These are phyloP conservation scores for Moniliella sp. DNA, from an alignment of 1,284 basidiomycete species.

Conservation along the genomic window DNA sequence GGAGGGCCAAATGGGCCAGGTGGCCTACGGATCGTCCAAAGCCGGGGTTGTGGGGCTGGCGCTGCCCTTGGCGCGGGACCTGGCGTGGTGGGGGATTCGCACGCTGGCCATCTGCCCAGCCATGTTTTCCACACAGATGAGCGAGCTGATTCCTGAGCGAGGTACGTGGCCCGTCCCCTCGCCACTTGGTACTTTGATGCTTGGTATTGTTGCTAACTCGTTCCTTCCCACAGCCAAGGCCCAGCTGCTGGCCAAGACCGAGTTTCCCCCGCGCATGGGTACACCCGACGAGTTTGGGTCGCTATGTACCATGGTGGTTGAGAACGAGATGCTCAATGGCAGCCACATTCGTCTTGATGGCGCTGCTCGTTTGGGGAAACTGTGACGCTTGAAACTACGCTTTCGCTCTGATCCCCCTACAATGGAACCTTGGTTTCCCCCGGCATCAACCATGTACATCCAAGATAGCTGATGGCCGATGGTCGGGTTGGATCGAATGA, in stretches of 20 bases:
- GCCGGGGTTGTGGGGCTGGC: slow-evolving; percentile 28
- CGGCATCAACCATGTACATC: too few relatives aligned
- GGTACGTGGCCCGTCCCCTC: background rate
- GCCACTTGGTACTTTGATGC: too few relatives aligned
- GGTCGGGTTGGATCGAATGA: too few relatives aligned
- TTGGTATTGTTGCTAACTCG: background rate
- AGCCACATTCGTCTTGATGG: slow-evolving; percentile 24
- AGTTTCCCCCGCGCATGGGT: slow-evolving; percentile 5
- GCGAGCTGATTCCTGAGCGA: slow-evolving; percentile 13
- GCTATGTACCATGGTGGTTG: too few relatives aligned
- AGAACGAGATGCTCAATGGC: slow-evolving; percentile 24
- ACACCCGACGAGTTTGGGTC: too few relatives aligned
- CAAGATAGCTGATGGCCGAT: too few relatives aligned
- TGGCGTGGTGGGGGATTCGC: slow-evolving; percentile 29
- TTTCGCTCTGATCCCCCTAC: too few relatives aligned
- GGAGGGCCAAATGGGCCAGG: slow-evolving; percentile 34
- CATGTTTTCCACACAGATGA: slow-evolving; percentile 25
- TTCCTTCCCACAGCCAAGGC: slow-evolving; percentile 2
- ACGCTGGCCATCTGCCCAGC: slow-evolving; percentile 8
- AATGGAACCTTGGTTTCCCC: too few relatives aligned
- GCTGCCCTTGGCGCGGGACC: slow-evolving; percentile 33
- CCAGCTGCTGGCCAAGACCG: slow-evolving; percentile 5
- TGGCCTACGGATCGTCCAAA: slow-evolving; percentile 28
- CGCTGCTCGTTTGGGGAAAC: slow-evolving; percentile 25
- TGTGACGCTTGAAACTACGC: slow-evolving; percentile 9